Evolutionary conservation across 306 rosid species (phyloP).

Genomic region (Trifolium repens): DNA sequence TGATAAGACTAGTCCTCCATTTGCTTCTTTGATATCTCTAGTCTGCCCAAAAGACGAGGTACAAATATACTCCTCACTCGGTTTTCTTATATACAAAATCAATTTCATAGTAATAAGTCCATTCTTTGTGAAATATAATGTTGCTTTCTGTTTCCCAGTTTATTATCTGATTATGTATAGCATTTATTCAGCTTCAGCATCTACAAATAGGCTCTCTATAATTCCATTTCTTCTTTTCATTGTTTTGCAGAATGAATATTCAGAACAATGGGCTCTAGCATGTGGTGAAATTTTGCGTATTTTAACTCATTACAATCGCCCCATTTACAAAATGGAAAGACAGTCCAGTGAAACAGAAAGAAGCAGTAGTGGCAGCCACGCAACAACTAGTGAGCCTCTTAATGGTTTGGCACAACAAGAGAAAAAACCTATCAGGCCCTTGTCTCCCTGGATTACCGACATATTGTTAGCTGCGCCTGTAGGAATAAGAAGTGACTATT

Average conservation of each 20-base stretch:
- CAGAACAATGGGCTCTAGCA: slow-evolving; percentile 99
- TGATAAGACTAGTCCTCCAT: slow-evolving; percentile 76
- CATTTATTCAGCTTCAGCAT: slow-evolving; percentile 21
- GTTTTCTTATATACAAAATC: slow-evolving; percentile 37
- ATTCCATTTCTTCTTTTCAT: slow-evolving; percentile 28
- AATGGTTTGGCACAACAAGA: slow-evolving; percentile 66
- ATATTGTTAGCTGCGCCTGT: slow-evolving; percentile 90
- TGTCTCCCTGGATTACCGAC: slow-evolving; percentile 98
- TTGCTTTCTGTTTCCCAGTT: slow-evolving; percentile 12
- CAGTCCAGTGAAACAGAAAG: slow-evolving; percentile 72
- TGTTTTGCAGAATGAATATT: slow-evolving; percentile 75
- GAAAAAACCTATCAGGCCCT: slow-evolving; percentile 85
- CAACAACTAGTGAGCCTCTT: slow-evolving; percentile 71
- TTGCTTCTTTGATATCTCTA: slow-evolving; percentile 90
- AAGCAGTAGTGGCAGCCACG: slow-evolving; percentile 84
- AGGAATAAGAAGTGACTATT: slow-evolving; percentile 93
- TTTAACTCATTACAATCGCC: slow-evolving; percentile 97
- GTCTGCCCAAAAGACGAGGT: slow-evolving; percentile 94
- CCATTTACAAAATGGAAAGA: slow-evolving; percentile 75
- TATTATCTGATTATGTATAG: slow-evolving; percentile 14
- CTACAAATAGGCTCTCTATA: slow-evolving; percentile 6
- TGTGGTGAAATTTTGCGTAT: slow-evolving; percentile 95
- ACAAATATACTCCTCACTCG: slow-evolving; percentile 40
- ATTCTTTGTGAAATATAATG: slow-evolving; percentile 4
- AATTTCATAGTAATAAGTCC: background rate